Evolutionary conservation across 1,139 yeast species (phyloP).

Genomic region (Diutina rugosa): DNA sequence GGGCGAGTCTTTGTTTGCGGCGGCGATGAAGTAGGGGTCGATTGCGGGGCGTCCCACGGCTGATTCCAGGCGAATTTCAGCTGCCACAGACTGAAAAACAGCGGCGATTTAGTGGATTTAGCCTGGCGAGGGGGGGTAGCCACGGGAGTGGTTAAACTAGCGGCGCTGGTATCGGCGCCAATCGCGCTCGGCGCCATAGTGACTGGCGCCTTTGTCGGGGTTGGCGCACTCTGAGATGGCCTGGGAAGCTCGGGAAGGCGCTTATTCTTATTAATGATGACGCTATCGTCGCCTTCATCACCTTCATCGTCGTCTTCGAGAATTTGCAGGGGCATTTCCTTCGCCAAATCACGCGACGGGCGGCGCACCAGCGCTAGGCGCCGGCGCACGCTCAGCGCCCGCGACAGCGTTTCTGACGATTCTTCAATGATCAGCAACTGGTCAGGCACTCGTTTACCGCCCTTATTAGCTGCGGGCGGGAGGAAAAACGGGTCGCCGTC

Average conservation of each 20-base stretch:
- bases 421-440: conserved; percentile 1
- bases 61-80: neutral
- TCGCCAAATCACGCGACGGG: neutral
- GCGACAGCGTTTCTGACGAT: neutral
- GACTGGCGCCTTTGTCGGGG: neutral
- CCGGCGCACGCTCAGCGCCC: neutral
- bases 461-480: neutral
- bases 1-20: neutral
- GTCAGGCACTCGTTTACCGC: neutral
- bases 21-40: no score
- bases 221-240: no score
- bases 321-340: neutral
- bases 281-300: neutral
- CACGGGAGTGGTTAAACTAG: neutral
- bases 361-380: neutral
- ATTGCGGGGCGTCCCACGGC: neutral
- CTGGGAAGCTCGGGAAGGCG: neutral
- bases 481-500: neutral
- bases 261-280: neutral
- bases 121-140: neutral
- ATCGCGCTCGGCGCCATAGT: neutral
- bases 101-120: neutral
- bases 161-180: neutral
- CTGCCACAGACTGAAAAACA: neutral
- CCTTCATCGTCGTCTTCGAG: neutral